Evolutionary conservation across 305 asterid genomes (phyloP), one percentile per base, ranked within the genome.

Genomic region (Andrographis paniculata): DNA sequence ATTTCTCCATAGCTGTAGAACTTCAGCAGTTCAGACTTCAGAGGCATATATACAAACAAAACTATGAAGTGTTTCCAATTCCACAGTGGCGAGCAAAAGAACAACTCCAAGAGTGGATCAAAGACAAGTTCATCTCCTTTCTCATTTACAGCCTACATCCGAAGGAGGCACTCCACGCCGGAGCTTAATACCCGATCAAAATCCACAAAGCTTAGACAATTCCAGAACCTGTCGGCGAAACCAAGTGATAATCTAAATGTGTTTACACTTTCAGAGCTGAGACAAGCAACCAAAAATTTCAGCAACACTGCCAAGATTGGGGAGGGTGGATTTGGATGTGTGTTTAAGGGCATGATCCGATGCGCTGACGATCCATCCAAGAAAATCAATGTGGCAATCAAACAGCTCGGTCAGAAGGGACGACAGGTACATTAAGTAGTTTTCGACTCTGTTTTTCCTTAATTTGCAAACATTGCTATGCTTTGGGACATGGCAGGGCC

Each of bases 241-340:
- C 64, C 82, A 27, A 73, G 84, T 57, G n/a, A 24, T 8, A 69
- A 78, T 58, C 88, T 89, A 56, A 73, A 67, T 49, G 82, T 55
- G 50, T 86, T 89, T 47, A 67, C 92, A 17, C 67, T 67, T 56
- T 42, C 82, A 14, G 96, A 89, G 63, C 73, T 89, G 60, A 89
- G 76, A 64, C 81, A 69, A 40, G 82, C 77, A 0, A 89, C 98
- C 0, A 85, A 71, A 56, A 86, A 75, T 55, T 89, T 89, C 61
- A 67, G 79, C 43, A 85, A 79, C 21, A 72, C 79, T 17, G 40
- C 82, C 27, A 82, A 82, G 68, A 81, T 89, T 3, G 98, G 98
- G 17, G 98, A 89, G 70, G 98, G 98, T 42, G 98, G 98, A 28
- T 89, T 89, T 64, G 96, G 98, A 24, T 80, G 88, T 59, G 98